Percentiles rank a stretch among this genome's conserved stretches.
Conservation (phyloP, 2,329 filamentous ascomycete genomes). For the Hymenotorrendiella dingleyae region DNA sequence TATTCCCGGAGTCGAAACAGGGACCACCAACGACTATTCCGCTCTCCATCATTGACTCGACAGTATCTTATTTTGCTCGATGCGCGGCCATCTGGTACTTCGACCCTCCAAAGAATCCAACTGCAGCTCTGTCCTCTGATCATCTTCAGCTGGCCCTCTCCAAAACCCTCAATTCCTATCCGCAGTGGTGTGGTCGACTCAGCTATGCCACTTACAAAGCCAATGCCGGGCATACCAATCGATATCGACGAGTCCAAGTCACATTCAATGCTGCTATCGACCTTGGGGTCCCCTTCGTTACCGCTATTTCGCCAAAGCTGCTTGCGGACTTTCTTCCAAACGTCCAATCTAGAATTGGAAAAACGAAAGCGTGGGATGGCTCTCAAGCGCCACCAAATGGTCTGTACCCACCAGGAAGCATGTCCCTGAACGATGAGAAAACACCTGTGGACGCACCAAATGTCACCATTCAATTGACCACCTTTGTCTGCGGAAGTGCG, state of each 20-base stretch:
- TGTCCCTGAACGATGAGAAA: conserved; percentile 29
- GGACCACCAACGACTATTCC: conserved; percentile 13
- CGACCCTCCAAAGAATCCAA: conserved; percentile 24
- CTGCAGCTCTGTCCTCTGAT: conserved; percentile 5
- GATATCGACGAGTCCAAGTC: conserved; percentile 34
- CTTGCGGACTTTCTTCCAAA: conserved; percentile 32
- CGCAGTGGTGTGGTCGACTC: conserved; percentile 39
- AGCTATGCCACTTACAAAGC: conserved; percentile 29
- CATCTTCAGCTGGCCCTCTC: conserved; percentile 28
- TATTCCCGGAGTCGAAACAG: conserved; percentile 15
- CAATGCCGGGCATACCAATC: conserved; percentile 25
- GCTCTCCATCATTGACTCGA: conserved; percentile 39
- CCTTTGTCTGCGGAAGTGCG: conserved; percentile 37
- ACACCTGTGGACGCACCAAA: conserved; percentile 16
- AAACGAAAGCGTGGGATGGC: conserved; percentile 32
- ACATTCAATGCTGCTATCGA: conserved; percentile 34
- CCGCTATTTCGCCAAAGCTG: conserved; percentile 26
- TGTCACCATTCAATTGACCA: conserved; percentile 36
- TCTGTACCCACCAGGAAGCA: conserved; percentile 30
- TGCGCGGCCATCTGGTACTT: conserved; percentile 41
- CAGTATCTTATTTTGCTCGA: conserved; percentile 35
- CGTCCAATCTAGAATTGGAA: conserved; percentile 9
- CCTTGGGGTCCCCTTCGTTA: conserved; percentile 37
- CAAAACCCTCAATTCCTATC: conserved; percentile 34
- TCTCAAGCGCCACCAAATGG: conserved; percentile 31